Evolutionary conservation across 2,329 filamentous ascomycete species (phyloP).

Genomic region (Tolypocladium cylindrosporum): DNA sequence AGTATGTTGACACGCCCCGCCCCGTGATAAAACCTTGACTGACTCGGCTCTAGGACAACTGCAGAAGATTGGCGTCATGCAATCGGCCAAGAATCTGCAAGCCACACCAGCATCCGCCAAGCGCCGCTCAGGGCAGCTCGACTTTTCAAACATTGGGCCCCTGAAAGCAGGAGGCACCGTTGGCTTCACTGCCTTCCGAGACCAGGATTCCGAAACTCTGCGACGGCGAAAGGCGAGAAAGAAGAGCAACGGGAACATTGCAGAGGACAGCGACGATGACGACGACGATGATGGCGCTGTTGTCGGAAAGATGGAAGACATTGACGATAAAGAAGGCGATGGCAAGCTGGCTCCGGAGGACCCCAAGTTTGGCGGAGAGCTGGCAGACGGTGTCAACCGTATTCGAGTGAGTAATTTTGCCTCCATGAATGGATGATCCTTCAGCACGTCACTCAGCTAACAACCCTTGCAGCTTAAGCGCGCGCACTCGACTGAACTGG

Average conservation of each 20-base stretch:
- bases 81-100: constrained; percentile 54
- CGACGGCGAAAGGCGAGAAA: constrained; percentile 48
- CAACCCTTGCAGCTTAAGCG: constrained; percentile 58
- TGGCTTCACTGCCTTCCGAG: constrained; percentile 82
- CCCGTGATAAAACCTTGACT: neutral
- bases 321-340: constrained; percentile 51
- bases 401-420: constrained; percentile 55
- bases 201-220: constrained; percentile 46
- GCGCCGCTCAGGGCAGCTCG: constrained; percentile 70
- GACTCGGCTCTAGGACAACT: constrained; percentile 61
- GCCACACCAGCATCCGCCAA: constrained; percentile 55
- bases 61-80: constrained; percentile 87
- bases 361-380: constrained; percentile 59
- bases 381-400: constrained; percentile 71
- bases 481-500: constrained; percentile 64
- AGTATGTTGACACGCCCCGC: constrained; percentile 48
- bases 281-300: constrained; percentile 56
- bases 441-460: neutral
- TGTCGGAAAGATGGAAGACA: constrained; percentile 54
- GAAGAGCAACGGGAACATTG: constrained; percentile 57
- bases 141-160: constrained; percentile 77
- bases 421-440: neutral
- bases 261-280: constrained; percentile 62
- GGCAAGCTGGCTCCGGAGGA: constrained; percentile 59
- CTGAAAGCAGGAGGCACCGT: constrained; percentile 81